phyloP scores from a whole-genome alignment of 805 yeast species.

The Scheffersomyces stipitis region DNA sequence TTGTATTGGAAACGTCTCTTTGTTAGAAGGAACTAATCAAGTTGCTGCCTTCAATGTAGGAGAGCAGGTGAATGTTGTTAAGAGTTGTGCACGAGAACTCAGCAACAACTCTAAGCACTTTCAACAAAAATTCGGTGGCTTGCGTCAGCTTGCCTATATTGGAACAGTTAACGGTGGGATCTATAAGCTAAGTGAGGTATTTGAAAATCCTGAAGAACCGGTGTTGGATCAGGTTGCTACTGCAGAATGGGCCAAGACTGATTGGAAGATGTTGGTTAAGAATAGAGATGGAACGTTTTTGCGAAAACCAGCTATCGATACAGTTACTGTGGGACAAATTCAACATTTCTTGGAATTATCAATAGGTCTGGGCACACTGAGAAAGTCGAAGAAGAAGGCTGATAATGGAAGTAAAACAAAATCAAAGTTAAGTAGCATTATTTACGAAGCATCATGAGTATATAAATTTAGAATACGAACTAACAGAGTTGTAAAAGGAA shows the following conservation, averaged over 20 bases:
- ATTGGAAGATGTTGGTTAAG: not conserved
- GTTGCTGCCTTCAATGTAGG: conserved; percentile 22
- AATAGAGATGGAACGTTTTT: not conserved
- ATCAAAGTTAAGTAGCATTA: too few relatives aligned
- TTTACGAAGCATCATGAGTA: too few relatives aligned
- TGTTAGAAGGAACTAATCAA: conserved; percentile 5
- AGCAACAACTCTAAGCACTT: conserved; percentile 1
- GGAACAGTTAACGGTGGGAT: conserved; percentile 33
- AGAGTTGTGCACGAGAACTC: conserved; percentile 1
- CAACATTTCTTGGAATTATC: too few relatives aligned
- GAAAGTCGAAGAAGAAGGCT: too few relatives aligned
- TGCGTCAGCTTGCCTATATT: conserved; percentile 14
- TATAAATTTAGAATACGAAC: too few relatives aligned
- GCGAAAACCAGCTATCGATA: not conserved
- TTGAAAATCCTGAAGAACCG: not conserved
- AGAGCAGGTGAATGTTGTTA: conserved; percentile 27
- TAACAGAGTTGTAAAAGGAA: too few relatives aligned
- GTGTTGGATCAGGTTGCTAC: not conserved
- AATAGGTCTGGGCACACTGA: too few relatives aligned
- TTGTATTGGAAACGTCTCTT: conserved; percentile 28
- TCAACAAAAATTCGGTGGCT: too few relatives aligned
- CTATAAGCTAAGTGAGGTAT: conserved; percentile 9
- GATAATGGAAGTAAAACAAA: too few relatives aligned
- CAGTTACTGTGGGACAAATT: too few relatives aligned
- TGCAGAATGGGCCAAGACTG: conserved; percentile 1